A percentile compares a stretch with the other conserved stretches of the same genome.
phyloP scores from a whole-genome alignment of 1,139 yeast species.

The Cylindricascospora bacillispora region DNA sequence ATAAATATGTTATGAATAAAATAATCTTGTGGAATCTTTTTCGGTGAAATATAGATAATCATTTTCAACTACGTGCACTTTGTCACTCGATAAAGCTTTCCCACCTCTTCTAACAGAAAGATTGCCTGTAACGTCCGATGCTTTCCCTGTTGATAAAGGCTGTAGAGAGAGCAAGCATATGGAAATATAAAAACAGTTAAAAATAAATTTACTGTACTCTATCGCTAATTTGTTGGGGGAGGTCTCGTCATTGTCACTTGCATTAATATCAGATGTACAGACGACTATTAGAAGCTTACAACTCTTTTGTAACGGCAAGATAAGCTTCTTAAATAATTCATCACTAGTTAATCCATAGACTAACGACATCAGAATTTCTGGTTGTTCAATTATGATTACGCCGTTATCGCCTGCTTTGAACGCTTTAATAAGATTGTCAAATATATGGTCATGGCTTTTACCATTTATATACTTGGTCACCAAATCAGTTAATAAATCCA shows the following conservation, averaged over 20 bases:
- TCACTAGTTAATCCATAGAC: conserved; percentile 18
- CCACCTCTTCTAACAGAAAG: conserved; percentile 46
- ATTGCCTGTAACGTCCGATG: conserved; percentile 71
- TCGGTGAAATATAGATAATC: conserved; percentile 53
- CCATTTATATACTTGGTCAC: conserved; percentile 14
- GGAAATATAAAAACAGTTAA: conserved; percentile 16
- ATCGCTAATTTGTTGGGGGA: conserved; percentile 8
- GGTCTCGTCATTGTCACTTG: conserved; percentile 7
- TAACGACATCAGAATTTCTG: conserved; percentile 21
- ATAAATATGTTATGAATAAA: conserved; percentile 25
- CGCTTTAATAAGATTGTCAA: conserved; percentile 10
- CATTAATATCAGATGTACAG: conserved; percentile 13
- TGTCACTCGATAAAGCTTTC: conserved; percentile 9
- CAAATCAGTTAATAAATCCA: conserved; percentile 18
- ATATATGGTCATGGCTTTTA: conserved; percentile 19
- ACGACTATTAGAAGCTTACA: conserved; percentile 18
- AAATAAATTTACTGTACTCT: conserved; percentile 18
- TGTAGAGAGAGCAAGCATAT: conserved; percentile 33
- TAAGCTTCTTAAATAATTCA: conserved; percentile 16
- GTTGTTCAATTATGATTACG: conserved; percentile 21
- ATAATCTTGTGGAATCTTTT: conserved; percentile 36
- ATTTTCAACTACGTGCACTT: conserved; percentile 36
- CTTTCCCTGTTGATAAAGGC: conserved; percentile 70
- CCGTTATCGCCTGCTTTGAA: conserved; percentile 9
- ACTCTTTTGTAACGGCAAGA: conserved; percentile 17